Base-by-base conservation (phyloP, 2,329 filamentous ascomycete genomes). In the Colletotrichum somersetense region DNA sequence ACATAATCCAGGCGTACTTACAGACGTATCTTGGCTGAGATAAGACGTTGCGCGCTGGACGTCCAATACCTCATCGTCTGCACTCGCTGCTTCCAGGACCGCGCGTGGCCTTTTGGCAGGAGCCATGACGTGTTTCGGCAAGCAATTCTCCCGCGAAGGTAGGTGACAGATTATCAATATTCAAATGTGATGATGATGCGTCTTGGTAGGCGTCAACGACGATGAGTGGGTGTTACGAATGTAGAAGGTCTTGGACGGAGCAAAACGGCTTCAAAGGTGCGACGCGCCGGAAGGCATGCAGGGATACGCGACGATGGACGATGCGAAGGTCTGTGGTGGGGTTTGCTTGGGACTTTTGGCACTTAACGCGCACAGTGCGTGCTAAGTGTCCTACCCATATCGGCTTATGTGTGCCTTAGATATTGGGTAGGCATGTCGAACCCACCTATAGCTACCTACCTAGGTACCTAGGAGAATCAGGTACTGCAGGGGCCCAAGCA, bases 31-130 rank as follows among this genome's bases (percentile, higher is more conserved):
- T n/a, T 78, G 78, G 46, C 80, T 80, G 35, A 85, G 75, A 33
- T 79, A 81, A 1, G 85, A 85, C 73, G 80, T 83, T 16, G 83
- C 83, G 56, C 81, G 77, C n/a, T 78, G 78, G n/a, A 80, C 76
- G 20, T 84, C 78, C 3, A 79, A 76, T 38, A 80, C 73, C 20
- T 80, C 80, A 26, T 82, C 78, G 10, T 78, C 79, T 20, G 14
- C 26, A 12, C 48, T 16, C 46, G 23, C 66, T 62, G 79, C 77
- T 20, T 82, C 80, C 50, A 79, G 77, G 8, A 75, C 78, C 62
- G 76, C 81, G 55, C 83, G 81, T 30, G 81, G 80, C 74, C 87
- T 84, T 78, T 89, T 89, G 33, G 76, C 65, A 6, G 77, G 76
- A 58, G 78, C 73, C 80, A 82, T 82, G 58, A 23, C 46, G 38